A percentile compares a stretch with the other conserved stretches of the same genome.
Conservation (phyloP, 257 asterid genomes). For the Jasminum sambac region DNA sequence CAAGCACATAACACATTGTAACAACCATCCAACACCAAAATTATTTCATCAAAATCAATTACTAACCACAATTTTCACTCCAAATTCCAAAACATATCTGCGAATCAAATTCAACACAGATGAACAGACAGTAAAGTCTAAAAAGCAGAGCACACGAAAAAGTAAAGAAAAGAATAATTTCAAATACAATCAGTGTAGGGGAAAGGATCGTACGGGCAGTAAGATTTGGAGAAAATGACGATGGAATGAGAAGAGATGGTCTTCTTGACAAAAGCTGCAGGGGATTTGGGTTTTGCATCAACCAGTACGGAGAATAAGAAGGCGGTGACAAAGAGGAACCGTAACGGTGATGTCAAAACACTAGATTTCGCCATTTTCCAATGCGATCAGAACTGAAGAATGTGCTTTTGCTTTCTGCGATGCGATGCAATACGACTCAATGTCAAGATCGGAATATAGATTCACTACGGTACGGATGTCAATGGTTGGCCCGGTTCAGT, state of each 20-base stretch:
- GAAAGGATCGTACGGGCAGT: conserved; percentile 63
- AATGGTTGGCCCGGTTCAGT: background rate
- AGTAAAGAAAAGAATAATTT: background rate
- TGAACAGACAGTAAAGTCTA: background rate
- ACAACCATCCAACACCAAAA: background rate
- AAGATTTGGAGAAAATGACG: conserved; percentile 90
- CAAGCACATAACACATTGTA: background rate
- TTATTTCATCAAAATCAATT: background rate
- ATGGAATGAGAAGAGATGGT: conserved; percentile 65
- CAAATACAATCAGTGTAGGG: background rate
- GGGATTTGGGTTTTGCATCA: conserved; percentile 42
- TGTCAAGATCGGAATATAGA: conserved; percentile 24
- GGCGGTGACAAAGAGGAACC: conserved; percentile 28
- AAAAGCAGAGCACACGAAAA: background rate
- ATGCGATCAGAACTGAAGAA: conserved; percentile 26
- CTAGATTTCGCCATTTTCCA: conserved; percentile 34
- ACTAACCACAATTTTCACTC: background rate
- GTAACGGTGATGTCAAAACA: conserved; percentile 21
- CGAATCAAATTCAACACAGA: background rate
- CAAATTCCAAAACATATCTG: background rate
- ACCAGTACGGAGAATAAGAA: conserved; percentile 26
- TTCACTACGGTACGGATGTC: background rate
- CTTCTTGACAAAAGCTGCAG: conserved; percentile 53
- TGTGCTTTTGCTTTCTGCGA: background rate
- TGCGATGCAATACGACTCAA: background rate